Evolutionary conservation across 345 rosid genomes (phyloP).

Genomic region (Luvunga scandens): DNA sequence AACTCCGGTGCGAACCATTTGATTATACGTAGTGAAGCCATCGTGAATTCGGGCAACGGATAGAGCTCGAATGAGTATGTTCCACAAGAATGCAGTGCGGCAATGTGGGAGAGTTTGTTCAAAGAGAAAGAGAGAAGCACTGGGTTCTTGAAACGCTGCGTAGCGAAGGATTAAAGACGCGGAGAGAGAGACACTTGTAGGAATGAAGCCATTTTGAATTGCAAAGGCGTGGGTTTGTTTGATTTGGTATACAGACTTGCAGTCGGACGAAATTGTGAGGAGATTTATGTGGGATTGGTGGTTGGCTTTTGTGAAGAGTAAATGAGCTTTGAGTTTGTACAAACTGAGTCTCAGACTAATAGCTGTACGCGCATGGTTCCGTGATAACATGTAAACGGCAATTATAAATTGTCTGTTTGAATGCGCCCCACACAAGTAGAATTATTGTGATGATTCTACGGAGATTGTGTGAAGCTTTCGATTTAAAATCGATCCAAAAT

Average conservation of each 20-base stretch:
- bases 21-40: slow-evolving; percentile 35
- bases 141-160: slow-evolving; percentile 27
- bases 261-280: slow-evolving; percentile 28
- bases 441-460: too few species aligned
- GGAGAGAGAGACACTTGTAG: slow-evolving; percentile 34
- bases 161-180: slow-evolving; percentile 53
- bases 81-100: slow-evolving; percentile 48
- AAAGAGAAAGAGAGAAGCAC: slow-evolving; percentile 28
- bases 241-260: slow-evolving; percentile 29
- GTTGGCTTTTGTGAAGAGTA: background rate
- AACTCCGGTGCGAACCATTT: slow-evolving; percentile 36
- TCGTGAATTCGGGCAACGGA: slow-evolving; percentile 27
- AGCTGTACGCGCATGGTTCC: background rate
- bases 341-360: background rate
- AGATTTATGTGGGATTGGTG: slow-evolving; percentile 6
- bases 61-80: slow-evolving; percentile 42
- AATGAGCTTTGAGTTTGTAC: background rate
- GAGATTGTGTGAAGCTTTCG: too few species aligned
- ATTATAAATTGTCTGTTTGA: background rate
- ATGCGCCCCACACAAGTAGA: too few species aligned
- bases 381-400: slow-evolving; percentile 2
- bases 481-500: too few species aligned
- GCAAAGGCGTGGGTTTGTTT: slow-evolving; percentile 42
- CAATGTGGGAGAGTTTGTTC: slow-evolving; percentile 27
- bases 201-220: slow-evolving; percentile 36